Evolutionary conservation across 2,329 filamentous ascomycete species (phyloP).

Genomic region (Aspergillus sp.): DNA sequence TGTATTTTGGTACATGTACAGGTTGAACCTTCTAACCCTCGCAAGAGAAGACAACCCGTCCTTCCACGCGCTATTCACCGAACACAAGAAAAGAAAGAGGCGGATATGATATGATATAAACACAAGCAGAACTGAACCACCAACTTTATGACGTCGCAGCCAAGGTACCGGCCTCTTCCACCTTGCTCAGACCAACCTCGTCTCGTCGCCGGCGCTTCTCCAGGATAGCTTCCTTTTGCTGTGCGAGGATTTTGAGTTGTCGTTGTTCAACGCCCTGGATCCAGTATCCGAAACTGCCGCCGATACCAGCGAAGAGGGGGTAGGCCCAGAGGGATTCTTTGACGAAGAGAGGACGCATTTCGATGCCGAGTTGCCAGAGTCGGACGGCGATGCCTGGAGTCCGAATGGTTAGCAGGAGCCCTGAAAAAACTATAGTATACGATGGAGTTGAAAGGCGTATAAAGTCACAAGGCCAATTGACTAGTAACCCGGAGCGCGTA

Average conservation of each 20-base stretch:
- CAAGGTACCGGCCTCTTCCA: slow-evolving; percentile 35
- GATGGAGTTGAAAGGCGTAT: background rate
- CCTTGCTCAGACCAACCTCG: slow-evolving; percentile 47
- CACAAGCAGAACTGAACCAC: slow-evolving; percentile 2
- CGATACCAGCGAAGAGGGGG: slow-evolving; percentile 80
- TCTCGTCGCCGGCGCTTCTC: slow-evolving; percentile 85
- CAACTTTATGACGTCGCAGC: slow-evolving; percentile 37
- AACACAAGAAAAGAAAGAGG: slow-evolving; percentile 1
- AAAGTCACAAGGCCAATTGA: background rate
- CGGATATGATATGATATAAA: slow-evolving; percentile 9
- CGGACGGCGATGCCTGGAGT: slow-evolving; percentile 79
- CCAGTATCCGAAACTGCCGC: slow-evolving; percentile 96
- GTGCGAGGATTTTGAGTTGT: slow-evolving; percentile 73
- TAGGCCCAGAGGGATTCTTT: slow-evolving; percentile 84
- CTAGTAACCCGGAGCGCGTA: background rate
- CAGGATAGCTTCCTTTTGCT: slow-evolving; percentile 76
- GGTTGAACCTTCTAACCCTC: background rate
- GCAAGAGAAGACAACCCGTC: background rate
- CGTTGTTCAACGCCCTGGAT: slow-evolving; percentile 83
- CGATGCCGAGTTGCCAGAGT: slow-evolving; percentile 95
- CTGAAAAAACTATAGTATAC: no score
- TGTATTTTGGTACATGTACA: slow-evolving; percentile 34
- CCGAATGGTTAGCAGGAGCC: background rate
- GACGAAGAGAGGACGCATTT: slow-evolving; percentile 95
- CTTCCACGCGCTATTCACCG: background rate